phyloP scores from a whole-genome alignment of 257 asterid species.

The Nicotiana sylvestris region DNA sequence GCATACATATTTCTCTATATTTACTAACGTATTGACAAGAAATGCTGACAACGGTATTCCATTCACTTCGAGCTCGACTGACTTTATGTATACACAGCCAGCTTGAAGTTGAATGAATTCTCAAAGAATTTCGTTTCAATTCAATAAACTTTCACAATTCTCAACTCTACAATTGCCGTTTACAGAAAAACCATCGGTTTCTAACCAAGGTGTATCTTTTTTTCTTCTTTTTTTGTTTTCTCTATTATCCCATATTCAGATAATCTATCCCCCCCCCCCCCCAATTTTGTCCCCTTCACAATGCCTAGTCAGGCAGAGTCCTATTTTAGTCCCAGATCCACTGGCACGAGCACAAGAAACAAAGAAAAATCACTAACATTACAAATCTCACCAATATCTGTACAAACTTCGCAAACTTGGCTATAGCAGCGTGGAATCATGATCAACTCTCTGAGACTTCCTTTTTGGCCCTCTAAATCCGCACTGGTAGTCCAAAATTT shows the following conservation, averaged over 20 bases:
- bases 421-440: background rate
- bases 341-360: conserved; percentile 26
- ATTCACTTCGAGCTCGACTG: conserved; percentile 22
- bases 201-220: conserved; percentile 28
- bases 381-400: conserved; percentile 65
- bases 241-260: conserved; percentile 16
- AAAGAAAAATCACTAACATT: conserved; percentile 33
- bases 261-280: conserved; percentile 2
- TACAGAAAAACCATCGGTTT: conserved; percentile 47
- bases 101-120: conserved; percentile 32
- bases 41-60: background rate
- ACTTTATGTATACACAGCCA: conserved; percentile 22
- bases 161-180: conserved; percentile 74
- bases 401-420: conserved; percentile 45
- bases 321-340: conserved; percentile 17
- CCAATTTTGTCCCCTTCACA: conserved; percentile 9
- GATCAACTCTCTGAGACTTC: background rate
- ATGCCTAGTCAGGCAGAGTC: conserved; percentile 19
- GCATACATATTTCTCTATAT: background rate
- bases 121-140: conserved; percentile 38
- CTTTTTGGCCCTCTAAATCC: conserved; percentile 36
- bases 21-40: background rate
- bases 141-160: conserved; percentile 23
- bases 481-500: conserved; percentile 84
- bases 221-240: background rate